A percentile compares a stretch with the other conserved stretches of the same genome.
These are phyloP conservation scores for Zygnema circumcarinatum DNA, from an alignment of 139 green algal species.

Conservation along the genomic window DNA sequence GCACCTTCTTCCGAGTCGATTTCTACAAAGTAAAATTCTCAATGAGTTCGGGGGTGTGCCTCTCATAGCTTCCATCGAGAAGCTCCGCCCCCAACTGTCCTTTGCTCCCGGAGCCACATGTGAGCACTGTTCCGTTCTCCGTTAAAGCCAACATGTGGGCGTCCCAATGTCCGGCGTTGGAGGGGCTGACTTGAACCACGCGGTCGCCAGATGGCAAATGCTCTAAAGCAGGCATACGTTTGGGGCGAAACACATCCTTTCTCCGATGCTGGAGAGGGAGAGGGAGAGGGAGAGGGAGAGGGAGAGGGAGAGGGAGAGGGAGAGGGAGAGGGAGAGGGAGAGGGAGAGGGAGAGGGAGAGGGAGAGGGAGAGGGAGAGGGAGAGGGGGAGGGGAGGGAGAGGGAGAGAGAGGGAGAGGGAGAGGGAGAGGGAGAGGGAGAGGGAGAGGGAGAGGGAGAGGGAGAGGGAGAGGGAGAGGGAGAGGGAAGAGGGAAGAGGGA, in stretches of 20 bases:
- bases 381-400: neutral
- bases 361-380: neutral
- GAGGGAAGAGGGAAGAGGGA: neutral
- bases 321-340: neutral
- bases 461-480: constrained; percentile 23
- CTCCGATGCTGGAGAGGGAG: constrained; percentile 5
- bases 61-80: neutral
- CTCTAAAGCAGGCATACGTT: neutral
- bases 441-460: no score
- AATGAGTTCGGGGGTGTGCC: neutral
- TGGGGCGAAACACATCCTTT: neutral
- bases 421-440: constrained; percentile 47
- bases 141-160: constrained; percentile 48
- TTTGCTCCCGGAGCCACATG: constrained; percentile 37
- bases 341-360: neutral
- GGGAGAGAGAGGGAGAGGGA: neutral
- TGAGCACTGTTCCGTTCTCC: constrained; percentile 23
- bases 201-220: neutral
- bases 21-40: neutral
- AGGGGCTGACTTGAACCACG: neutral
- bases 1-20: no score
- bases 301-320: neutral
- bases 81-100: constrained; percentile 41
- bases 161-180: constrained; percentile 23
- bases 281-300: neutral